Evolutionary conservation across 495 filamentous ascomycete genomes (phyloP).

Genomic region (Penicillium egyptiacum): DNA sequence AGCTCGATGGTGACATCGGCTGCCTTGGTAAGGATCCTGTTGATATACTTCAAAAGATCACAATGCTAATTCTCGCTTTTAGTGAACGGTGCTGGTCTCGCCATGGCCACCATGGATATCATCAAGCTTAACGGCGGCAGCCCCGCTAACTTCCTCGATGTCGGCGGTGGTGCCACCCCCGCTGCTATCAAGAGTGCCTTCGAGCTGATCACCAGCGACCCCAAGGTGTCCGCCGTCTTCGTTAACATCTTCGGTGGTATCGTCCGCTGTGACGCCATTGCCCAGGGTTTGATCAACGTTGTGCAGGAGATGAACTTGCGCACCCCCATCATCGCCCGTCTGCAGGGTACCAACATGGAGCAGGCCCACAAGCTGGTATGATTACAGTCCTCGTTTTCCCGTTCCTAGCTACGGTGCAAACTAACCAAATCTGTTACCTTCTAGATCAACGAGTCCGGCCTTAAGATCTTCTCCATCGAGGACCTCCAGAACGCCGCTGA

Average conservation of each 20-base stretch:
- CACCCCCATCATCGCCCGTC: conserved; percentile 91
- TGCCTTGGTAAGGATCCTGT: conserved; percentile 60
- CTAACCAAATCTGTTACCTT: conserved; percentile 3
- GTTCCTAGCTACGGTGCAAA: neutral
- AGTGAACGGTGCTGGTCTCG: conserved; percentile 97
- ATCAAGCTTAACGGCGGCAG: conserved; percentile 98
- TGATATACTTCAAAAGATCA: neutral
- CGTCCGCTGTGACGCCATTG: conserved; percentile 96
- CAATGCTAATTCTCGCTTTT: conserved; percentile 23
- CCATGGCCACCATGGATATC: conserved; percentile 99
- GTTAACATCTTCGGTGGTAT: conserved; percentile 99
- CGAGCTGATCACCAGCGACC: conserved; percentile 95
- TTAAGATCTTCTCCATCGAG: conserved; percentile 99
- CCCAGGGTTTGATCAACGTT: conserved; percentile 90
- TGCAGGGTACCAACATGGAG: conserved; percentile 99
- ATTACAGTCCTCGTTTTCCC: conserved; percentile 4
- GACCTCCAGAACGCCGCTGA: conserved; percentile 96
- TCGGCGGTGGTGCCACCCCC: conserved; percentile 94
- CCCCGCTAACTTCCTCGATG: conserved; percentile 98
- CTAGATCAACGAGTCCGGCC: conserved; percentile 90
- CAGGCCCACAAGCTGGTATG: conserved; percentile 80
- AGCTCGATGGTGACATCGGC: conserved; percentile 98
- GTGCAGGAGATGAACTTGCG: conserved; percentile 91
- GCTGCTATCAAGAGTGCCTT: conserved; percentile 97
- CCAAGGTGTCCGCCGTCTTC: conserved; percentile 98